Conservation (phyloP, 441 rosid species). For the Populus tomentosa region DNA sequence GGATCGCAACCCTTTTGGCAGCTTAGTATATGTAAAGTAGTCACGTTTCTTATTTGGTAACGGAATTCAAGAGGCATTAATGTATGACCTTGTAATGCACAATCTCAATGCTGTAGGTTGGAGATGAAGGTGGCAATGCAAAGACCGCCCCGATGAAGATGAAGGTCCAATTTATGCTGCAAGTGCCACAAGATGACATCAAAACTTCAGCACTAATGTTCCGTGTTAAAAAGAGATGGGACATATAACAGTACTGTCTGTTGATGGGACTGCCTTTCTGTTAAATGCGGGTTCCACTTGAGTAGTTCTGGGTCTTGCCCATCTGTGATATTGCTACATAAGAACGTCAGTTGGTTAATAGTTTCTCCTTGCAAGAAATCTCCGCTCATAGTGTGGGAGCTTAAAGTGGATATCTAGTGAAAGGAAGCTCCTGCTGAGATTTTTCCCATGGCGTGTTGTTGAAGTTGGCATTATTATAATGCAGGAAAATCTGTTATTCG, state of each 20-base stretch:
- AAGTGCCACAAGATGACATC: slow-evolving; percentile 87
- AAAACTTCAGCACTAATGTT: slow-evolving; percentile 64
- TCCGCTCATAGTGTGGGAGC: background rate
- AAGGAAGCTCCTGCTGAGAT: background rate
- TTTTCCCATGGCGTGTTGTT: background rate
- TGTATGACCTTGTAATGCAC: background rate
- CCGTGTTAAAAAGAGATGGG: slow-evolving; percentile 97
- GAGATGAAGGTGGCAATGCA: slow-evolving; percentile 74
- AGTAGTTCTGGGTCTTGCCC: background rate
- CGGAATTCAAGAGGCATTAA: background rate
- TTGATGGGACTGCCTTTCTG: background rate
- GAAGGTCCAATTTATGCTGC: slow-evolving; percentile 92
- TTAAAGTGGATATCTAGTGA: background rate
- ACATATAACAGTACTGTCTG: slow-evolving; percentile 30
- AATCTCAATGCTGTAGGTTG: slow-evolving; percentile 43
- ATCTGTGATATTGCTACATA: slow-evolving; percentile 15
- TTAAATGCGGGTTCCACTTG: background rate
- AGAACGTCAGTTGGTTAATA: background rate
- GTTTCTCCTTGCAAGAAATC: background rate
- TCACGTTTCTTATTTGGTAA: background rate
- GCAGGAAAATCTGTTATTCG: background rate
- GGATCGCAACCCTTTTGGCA: background rate
- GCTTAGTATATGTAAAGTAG: background rate
- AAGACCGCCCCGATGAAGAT: slow-evolving; percentile 80
- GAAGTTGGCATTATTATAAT: background rate